Conservation (phyloP, 768 basidiomycete genomes). For the Crucibulum laeve region DNA sequence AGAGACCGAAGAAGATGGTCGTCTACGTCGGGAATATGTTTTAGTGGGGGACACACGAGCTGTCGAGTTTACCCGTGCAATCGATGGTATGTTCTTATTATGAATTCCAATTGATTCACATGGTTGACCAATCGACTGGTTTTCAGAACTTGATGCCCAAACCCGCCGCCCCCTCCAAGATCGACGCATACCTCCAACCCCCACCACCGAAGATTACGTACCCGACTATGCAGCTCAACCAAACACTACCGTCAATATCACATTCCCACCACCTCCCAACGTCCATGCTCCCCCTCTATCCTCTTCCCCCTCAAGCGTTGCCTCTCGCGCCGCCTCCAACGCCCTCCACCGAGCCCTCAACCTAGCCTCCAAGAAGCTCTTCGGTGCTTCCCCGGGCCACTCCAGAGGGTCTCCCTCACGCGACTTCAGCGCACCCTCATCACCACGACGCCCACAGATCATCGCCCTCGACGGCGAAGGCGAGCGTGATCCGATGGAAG, state of each 20-base stretch:
- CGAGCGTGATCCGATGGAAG: slow-evolving; percentile 69
- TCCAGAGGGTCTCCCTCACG: slow-evolving; percentile 34
- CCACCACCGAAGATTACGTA: slow-evolving; percentile 40
- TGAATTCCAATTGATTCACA: slow-evolving; percentile 4
- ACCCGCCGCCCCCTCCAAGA: slow-evolving; percentile 60
- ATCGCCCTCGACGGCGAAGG: slow-evolving; percentile 41
- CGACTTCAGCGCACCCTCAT: slow-evolving; percentile 40
- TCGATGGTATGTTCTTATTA: slow-evolving; percentile 64
- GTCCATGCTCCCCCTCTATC: slow-evolving; percentile 52
- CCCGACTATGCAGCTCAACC: slow-evolving; percentile 27
- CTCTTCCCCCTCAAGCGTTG: slow-evolving; percentile 57
- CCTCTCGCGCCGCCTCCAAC: slow-evolving; percentile 63
- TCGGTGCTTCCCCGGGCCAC: slow-evolving; percentile 44
- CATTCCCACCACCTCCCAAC: slow-evolving; percentile 69
- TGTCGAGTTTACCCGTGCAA: slow-evolving; percentile 87
- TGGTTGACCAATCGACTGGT: no score
- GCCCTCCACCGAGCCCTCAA: slow-evolving; percentile 77
- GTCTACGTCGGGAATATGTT: slow-evolving; percentile 85
- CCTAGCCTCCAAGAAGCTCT: slow-evolving; percentile 78
- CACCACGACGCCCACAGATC: slow-evolving; percentile 54
- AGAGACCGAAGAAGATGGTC: slow-evolving; percentile 79
- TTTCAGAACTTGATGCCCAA: slow-evolving; percentile 58
- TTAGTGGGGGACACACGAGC: slow-evolving; percentile 87
- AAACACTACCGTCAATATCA: slow-evolving; percentile 32
- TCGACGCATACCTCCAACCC: slow-evolving; percentile 42